Evolutionary conservation across 2,329 filamentous ascomycete genomes (phyloP).

Genomic region (Thielaviopsis musarum): DNA sequence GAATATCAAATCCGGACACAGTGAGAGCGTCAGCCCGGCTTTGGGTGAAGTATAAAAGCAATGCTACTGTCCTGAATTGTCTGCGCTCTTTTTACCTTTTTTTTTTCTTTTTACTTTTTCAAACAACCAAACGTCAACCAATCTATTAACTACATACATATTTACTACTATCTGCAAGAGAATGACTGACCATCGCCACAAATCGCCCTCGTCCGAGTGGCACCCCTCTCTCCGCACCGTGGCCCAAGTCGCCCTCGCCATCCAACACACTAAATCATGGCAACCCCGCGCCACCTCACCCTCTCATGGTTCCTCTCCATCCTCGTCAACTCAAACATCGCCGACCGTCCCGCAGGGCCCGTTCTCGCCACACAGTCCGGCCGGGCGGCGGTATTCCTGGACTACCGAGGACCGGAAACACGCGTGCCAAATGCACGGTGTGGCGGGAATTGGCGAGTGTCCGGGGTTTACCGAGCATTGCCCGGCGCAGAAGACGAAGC

Average conservation of each 20-base stretch:
- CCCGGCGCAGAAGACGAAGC: background rate
- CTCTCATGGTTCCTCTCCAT: conserved; percentile 6
- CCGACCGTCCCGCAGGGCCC: background rate
- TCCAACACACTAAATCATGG: conserved; percentile 7
- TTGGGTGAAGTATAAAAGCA: too few relatives aligned
- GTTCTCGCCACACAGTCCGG: background rate
- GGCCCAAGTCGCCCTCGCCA: conserved; percentile 7
- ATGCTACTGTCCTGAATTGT: too few relatives aligned
- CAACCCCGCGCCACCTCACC: conserved; percentile 6
- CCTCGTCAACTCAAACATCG: background rate
- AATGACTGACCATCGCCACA: background rate
- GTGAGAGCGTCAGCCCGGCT: background rate
- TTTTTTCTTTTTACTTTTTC: background rate
- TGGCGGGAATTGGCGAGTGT: conserved; percentile 21
- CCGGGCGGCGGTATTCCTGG: conserved; percentile 31
- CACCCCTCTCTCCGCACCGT: conserved; percentile 5
- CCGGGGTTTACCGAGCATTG: conserved; percentile 27
- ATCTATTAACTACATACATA: background rate
- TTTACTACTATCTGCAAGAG: background rate
- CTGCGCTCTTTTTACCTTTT: too few relatives aligned
- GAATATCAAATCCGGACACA: background rate
- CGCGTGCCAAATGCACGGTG: conserved; percentile 29
- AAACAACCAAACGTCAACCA: background rate
- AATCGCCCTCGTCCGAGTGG: background rate
- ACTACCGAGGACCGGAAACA: conserved; percentile 37